Evolutionary conservation across 2,329 filamentous ascomycete species (phyloP).

Genomic region (Ophiostoma tasmaniense): DNA sequence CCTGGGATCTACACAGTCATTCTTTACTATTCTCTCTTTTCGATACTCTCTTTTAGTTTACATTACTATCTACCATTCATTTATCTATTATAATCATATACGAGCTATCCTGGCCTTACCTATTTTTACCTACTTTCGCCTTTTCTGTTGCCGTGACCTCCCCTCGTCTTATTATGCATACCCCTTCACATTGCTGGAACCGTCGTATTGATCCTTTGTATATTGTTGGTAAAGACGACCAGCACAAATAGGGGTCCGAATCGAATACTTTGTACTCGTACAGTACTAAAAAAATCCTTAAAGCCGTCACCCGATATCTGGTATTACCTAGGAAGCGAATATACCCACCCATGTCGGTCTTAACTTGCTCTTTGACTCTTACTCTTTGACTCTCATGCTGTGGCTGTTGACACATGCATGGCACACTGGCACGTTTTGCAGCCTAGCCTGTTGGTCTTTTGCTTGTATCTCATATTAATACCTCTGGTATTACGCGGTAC

Average conservation of each 20-base stretch:
- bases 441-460: not conserved
- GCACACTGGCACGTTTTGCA: not conserved
- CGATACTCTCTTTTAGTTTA: slow-evolving; percentile 9
- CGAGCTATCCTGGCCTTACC: not conserved
- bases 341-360: not conserved
- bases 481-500: not conserved
- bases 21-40: not conserved
- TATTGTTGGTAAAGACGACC: not conserved
- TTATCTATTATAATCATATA: slow-evolving; percentile 1
- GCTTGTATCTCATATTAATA: not conserved
- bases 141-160: no score
- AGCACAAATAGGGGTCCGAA: not conserved
- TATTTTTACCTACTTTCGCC: not conserved
- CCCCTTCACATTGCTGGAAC: not conserved
- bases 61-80: not conserved
- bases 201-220: not conserved
- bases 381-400: no score
- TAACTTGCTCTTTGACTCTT: not conserved
- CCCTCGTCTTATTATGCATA: not conserved
- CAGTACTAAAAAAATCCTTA: not conserved
- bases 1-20: not conserved
- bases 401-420: not conserved
- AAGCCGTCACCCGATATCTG: not conserved
- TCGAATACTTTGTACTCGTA: not conserved
- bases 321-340: not conserved